Conservation (phyloP, 805 yeast species). For the Helenozyma rhizophorensis region DNA sequence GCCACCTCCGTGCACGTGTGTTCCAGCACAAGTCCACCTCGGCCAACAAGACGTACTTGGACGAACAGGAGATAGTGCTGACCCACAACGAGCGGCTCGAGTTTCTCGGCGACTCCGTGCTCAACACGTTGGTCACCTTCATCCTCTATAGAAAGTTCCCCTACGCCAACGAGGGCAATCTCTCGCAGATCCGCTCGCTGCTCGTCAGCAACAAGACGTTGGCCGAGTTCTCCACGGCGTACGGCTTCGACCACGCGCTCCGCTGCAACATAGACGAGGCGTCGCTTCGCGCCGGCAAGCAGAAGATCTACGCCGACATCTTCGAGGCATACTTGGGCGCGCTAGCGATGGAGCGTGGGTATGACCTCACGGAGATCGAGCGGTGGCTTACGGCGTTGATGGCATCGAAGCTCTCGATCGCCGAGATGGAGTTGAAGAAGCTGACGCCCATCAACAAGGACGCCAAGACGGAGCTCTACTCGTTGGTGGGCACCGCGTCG, state of each 20-base stretch:
- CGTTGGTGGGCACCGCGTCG: slow-evolving; percentile 72
- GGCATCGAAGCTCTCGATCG: slow-evolving; percentile 36
- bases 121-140: slow-evolving; percentile 67
- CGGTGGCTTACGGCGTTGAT: slow-evolving; percentile 55
- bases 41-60: slow-evolving; percentile 51
- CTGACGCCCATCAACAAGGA: slow-evolving; percentile 47
- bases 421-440: slow-evolving; percentile 28
- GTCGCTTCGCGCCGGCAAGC: slow-evolving; percentile 46
- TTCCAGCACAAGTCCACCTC: slow-evolving; percentile 78
- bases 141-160: slow-evolving; percentile 67
- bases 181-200: slow-evolving; percentile 65
- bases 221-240: slow-evolving; percentile 63
- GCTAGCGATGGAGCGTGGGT: slow-evolving; percentile 52
- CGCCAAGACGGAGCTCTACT: slow-evolving; percentile 77
- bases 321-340: slow-evolving; percentile 96
- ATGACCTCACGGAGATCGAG: slow-evolving; percentile 45
- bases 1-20: slow-evolving; percentile 59
- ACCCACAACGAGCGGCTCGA: slow-evolving; percentile 85
- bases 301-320: slow-evolving; percentile 79
- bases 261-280: slow-evolving; percentile 46
- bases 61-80: slow-evolving; percentile 52
- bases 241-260: slow-evolving; percentile 60
- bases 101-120: slow-evolving; percentile 83
- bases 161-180: slow-evolving; percentile 70
- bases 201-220: slow-evolving; percentile 72